Conservation (phyloP, 805 yeast genomes). For the Candida dajiaensis region DNA sequence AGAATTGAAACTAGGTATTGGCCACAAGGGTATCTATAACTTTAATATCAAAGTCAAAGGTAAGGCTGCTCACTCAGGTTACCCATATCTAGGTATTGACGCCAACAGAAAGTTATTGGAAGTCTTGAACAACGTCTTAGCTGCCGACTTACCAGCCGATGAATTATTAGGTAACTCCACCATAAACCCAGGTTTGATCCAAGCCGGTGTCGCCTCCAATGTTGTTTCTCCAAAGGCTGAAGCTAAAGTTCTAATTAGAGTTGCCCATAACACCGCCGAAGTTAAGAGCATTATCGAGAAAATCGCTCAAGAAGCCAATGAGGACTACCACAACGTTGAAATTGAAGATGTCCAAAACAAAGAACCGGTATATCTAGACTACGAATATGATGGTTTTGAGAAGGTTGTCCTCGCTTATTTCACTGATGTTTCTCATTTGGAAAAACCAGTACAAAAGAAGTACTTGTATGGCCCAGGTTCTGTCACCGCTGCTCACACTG, state of each 20-base stretch:
- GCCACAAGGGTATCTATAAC: conserved; percentile 57
- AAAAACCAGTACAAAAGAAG: conserved; percentile 25
- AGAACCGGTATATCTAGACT: conserved; percentile 34
- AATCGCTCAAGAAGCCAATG: conserved; percentile 29
- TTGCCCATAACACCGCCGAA: conserved; percentile 39
- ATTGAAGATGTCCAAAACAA: conserved; percentile 25
- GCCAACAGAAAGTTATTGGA: conserved; percentile 54
- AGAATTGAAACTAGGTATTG: conserved; percentile 58
- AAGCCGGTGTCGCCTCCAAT: conserved; percentile 62
- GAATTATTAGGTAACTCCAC: conserved; percentile 56
- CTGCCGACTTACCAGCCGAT: conserved; percentile 41
- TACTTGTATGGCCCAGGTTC: conserved; percentile 67
- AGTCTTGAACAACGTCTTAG: conserved; percentile 39
- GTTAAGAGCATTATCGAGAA: conserved; percentile 26
- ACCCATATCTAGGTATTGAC: conserved; percentile 62
- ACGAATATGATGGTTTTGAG: conserved; percentile 62
- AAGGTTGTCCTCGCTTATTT: conserved; percentile 42
- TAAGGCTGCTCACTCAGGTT: conserved; percentile 59
- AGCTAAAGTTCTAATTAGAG: conserved; percentile 46
- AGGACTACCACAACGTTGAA: conserved; percentile 21
- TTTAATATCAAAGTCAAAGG: conserved; percentile 44
- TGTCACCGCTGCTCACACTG: conserved; percentile 55
- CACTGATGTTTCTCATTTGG: conserved; percentile 46
- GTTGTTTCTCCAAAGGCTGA: conserved; percentile 56
- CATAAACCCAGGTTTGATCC: conserved; percentile 50